These are phyloP conservation scores for Cryoendolithus antarcticus DNA, from an alignment of 2,329 filamentous ascomycete species.

Conservation along the genomic window DNA sequence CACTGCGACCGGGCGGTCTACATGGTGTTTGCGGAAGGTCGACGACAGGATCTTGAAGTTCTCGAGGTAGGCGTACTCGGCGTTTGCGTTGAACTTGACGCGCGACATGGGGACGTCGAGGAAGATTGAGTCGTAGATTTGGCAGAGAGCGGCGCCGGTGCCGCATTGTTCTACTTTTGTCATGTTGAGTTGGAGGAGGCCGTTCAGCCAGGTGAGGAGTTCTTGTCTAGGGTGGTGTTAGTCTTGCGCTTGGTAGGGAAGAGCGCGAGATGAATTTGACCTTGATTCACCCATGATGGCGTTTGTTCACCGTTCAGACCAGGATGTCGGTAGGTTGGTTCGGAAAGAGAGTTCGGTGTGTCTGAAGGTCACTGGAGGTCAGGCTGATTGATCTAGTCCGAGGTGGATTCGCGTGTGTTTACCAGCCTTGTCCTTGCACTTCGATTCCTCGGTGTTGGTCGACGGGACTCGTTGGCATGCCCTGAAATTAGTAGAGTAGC, in stretches of 20 bases:
- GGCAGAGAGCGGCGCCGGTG: conserved; percentile 89
- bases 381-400: too few species aligned
- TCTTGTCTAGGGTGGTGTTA: conserved; percentile 60
- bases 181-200: conserved; percentile 92
- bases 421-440: too few species aligned
- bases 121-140: conserved; percentile 98
- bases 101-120: conserved; percentile 86
- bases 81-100: conserved; percentile 97
- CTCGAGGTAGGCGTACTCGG: conserved; percentile 92
- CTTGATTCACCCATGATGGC: conserved; percentile 16
- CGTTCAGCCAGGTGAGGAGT: conserved; percentile 91
- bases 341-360: too few species aligned
- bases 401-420: too few species aligned
- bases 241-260: conserved; percentile 1
- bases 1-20: conserved; percentile 85
- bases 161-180: conserved; percentile 98
- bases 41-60: conserved; percentile 98
- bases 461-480: too few species aligned
- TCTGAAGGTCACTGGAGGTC: too few species aligned
- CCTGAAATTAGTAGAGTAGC: too few species aligned
- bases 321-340: too few species aligned
- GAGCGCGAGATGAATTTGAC: conserved; percentile 4
- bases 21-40: conserved; percentile 68
- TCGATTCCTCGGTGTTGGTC: too few species aligned
- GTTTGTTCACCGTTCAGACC: not conserved